These are phyloP conservation scores for Hylodesmum podocarpum DNA, from an alignment of 306 rosid species.

Conservation along the genomic window DNA sequence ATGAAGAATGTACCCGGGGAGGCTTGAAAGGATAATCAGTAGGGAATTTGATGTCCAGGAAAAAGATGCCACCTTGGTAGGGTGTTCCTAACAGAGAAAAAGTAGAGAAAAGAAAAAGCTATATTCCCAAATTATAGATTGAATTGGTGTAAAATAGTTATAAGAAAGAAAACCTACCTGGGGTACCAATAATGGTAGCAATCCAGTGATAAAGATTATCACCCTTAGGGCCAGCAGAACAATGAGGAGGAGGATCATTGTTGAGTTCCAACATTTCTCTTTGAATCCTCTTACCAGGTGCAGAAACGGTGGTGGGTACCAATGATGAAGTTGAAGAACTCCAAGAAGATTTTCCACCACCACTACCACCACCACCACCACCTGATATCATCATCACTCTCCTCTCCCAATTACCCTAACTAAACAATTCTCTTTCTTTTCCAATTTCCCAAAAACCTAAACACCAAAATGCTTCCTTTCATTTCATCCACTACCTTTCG, in stretches of 20 bases:
- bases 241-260: conserved; percentile 73
- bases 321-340: conserved; percentile 54
- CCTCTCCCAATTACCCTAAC: too few species aligned
- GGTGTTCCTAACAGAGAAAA: conserved; percentile 64
- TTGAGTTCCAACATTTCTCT: conserved; percentile 83
- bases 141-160: too few species aligned
- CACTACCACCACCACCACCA: conserved; percentile 51
- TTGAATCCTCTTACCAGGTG: conserved; percentile 86
- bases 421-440: too few species aligned
- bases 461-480: too few species aligned
- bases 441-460: too few species aligned
- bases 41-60: conserved; percentile 79
- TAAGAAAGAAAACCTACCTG: conserved; percentile 37
- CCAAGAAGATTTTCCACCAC: conserved; percentile 34
- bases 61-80: conserved; percentile 82
- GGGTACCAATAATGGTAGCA: conserved; percentile 80
- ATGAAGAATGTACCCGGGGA: conserved; percentile 57
- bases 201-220: conserved; percentile 95
- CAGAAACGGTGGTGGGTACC: conserved; percentile 70
- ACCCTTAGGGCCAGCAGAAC: conserved; percentile 94
- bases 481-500: too few species aligned
- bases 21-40: conserved; percentile 84
- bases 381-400: conserved; percentile 38
- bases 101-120: not conserved
- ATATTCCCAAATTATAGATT: too few species aligned